These are phyloP conservation scores for Malassezia brasiliensis DNA, from an alignment of 1,284 basidiomycete species.

Conservation along the genomic window DNA sequence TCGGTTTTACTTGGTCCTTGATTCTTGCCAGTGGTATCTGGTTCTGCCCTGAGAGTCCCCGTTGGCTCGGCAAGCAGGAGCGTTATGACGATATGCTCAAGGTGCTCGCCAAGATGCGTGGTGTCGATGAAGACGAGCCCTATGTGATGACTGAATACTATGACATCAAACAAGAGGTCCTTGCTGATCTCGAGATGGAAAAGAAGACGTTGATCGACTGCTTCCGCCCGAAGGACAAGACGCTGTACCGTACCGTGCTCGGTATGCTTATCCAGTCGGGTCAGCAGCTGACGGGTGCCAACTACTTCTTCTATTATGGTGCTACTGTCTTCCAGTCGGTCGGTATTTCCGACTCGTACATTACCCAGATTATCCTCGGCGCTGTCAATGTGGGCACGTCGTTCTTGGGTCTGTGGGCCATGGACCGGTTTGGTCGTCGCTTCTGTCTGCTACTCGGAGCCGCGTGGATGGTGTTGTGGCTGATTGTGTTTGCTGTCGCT, in stretches of 20 bases:
- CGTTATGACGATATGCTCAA: slow-evolving; percentile 54
- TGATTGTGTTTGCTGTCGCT: slow-evolving; percentile 66
- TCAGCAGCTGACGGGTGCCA: slow-evolving; percentile 65
- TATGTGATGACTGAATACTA: slow-evolving; percentile 41
- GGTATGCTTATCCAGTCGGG: slow-evolving; percentile 62
- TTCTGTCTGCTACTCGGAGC: slow-evolving; percentile 53
- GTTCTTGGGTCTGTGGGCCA: slow-evolving; percentile 56
- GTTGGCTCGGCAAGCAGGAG: slow-evolving; percentile 57
- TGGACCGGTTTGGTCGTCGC: slow-evolving; percentile 56
- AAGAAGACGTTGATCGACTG: slow-evolving; percentile 37
- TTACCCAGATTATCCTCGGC: slow-evolving; percentile 59
- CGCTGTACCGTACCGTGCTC: slow-evolving; percentile 43
- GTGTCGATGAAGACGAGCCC: slow-evolving; percentile 48
- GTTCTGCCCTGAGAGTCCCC: slow-evolving; percentile 67
- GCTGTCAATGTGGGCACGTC: slow-evolving; percentile 57
- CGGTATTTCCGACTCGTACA: slow-evolving; percentile 54
- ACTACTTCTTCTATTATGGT: slow-evolving; percentile 51
- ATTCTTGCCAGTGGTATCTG: slow-evolving; percentile 62
- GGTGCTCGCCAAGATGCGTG: slow-evolving; percentile 56
- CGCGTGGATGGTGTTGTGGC: slow-evolving; percentile 61
- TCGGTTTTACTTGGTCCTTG: slow-evolving; percentile 62
- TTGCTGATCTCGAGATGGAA: slow-evolving; percentile 20
- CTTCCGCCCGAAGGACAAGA: slow-evolving; percentile 34
- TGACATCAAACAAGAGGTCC: slow-evolving; percentile 36
- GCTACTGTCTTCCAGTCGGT: slow-evolving; percentile 62